Percentiles rank a stretch among this genome's conserved stretches.
Conservation (phyloP, 139 green algal species). For the Picochlorum sp. region DNA sequence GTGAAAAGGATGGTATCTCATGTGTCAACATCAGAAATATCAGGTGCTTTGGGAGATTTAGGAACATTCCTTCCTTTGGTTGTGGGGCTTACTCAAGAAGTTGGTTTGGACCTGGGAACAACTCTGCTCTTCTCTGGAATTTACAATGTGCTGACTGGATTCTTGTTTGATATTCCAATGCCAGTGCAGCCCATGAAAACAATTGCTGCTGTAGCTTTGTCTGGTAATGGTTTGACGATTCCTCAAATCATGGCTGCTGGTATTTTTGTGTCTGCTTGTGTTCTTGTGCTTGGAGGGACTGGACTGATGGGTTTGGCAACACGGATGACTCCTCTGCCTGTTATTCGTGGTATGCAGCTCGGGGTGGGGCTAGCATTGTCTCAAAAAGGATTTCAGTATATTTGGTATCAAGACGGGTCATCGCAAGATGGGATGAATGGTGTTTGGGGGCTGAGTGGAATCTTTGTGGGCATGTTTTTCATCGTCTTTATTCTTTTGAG, state of each 20-base stretch:
- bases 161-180: constrained; percentile 52
- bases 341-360: constrained; percentile 55
- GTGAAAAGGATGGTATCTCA: too few relatives aligned
- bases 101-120: constrained; percentile 60
- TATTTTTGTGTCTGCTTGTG: constrained; percentile 43
- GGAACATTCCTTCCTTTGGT: constrained; percentile 68
- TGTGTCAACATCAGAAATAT: constrained; percentile 17
- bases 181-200: constrained; percentile 80
- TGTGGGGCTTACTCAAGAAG: constrained; percentile 42
- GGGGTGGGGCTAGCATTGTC: constrained; percentile 63
- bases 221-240: constrained; percentile 34
- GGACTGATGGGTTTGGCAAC: constrained; percentile 44
- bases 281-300: constrained; percentile 49
- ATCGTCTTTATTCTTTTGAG: constrained; percentile 33
- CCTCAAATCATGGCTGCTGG: constrained; percentile 51
- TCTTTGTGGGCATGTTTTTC: constrained; percentile 39
- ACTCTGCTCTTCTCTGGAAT: constrained; percentile 66
- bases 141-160: constrained; percentile 62
- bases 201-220: constrained; percentile 64
- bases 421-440: not conserved
- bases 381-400: constrained; percentile 33
- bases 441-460: constrained; percentile 33
- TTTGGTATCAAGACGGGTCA: constrained; percentile 15
- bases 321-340: constrained; percentile 3
- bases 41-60: constrained; percentile 57